Evolutionary conservation across 179 eudicot genomes (phyloP).

Genomic region (Sideroxylon spinosum): DNA sequence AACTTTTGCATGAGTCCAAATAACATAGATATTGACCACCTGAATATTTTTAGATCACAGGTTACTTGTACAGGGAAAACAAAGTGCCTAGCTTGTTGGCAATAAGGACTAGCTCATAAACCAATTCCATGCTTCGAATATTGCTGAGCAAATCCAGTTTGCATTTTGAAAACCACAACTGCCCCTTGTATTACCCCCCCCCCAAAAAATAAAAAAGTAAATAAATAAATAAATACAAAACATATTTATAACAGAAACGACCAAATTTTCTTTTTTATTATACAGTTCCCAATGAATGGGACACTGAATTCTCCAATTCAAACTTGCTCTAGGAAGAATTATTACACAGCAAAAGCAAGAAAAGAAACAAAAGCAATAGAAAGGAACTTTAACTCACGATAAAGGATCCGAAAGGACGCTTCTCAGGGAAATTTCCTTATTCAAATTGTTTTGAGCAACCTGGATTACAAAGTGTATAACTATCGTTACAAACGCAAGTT

Average conservation of each 20-base stretch:
- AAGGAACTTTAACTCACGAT: slow-evolving; percentile 53
- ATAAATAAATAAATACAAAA: too few species aligned
- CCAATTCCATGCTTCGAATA: too few species aligned
- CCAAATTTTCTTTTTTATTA: neutral
- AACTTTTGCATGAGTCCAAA: too few species aligned
- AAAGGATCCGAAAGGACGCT: slow-evolving; percentile 84
- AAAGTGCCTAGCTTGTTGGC: neutral
- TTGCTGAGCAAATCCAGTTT: neutral
- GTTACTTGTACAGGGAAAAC: neutral
- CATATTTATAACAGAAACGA: neutral
- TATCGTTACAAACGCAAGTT: neutral
- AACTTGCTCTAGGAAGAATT: neutral
- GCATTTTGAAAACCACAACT: too few species aligned
- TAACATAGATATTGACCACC: neutral
- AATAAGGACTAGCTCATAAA: neutral
- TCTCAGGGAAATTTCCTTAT: slow-evolving; percentile 69
- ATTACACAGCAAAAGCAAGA: neutral
- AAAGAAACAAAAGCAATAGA: neutral
- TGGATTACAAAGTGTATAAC: slow-evolving; percentile 28
- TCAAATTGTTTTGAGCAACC: slow-evolving; percentile 44
- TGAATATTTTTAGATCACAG: neutral
- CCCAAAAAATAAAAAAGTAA: too few species aligned
- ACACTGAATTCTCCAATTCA: neutral
- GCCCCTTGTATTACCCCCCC: too few species aligned
- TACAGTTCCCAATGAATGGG: neutral